A percentile compares a stretch with the other conserved stretches of the same genome.
Conservation (phyloP, 169 alveolate species). For the Blepharisma undulans region DNA sequence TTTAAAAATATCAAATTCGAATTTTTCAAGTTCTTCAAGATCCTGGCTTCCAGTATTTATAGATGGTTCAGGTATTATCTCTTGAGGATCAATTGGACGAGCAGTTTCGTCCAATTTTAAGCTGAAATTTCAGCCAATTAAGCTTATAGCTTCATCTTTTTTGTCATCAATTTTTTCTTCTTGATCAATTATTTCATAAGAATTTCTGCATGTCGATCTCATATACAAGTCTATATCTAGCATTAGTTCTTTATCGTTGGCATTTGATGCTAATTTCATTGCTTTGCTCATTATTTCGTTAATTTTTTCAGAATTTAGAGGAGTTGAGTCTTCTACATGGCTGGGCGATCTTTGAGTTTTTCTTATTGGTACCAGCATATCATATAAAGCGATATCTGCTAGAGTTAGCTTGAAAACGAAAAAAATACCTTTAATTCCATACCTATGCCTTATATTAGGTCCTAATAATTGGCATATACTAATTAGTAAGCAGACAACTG, state of each 20-base stretch:
- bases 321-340: not conserved
- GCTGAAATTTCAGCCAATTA: not conserved
- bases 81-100: not conserved
- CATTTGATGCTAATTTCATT: not conserved
- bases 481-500: not conserved
- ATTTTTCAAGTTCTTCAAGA: not conserved
- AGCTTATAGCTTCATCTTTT: not conserved
- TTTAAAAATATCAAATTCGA: slow-evolving; percentile 29
- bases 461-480: not conserved
- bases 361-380: not conserved
- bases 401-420: not conserved
- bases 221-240: not conserved
- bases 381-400: not conserved
- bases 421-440: not conserved
- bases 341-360: not conserved
- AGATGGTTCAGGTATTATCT: not conserved
- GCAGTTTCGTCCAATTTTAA: not conserved
- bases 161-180: not conserved
- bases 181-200: not conserved
- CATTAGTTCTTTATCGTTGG: not conserved
- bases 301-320: not conserved
- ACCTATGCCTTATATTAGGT: not conserved
- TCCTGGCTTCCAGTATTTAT: not conserved
- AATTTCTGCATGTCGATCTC: not conserved
- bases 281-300: not conserved